Evolutionary conservation across 352 stramenopile species (phyloP).

Genomic region (Phytopythium cucurbitacearum): DNA sequence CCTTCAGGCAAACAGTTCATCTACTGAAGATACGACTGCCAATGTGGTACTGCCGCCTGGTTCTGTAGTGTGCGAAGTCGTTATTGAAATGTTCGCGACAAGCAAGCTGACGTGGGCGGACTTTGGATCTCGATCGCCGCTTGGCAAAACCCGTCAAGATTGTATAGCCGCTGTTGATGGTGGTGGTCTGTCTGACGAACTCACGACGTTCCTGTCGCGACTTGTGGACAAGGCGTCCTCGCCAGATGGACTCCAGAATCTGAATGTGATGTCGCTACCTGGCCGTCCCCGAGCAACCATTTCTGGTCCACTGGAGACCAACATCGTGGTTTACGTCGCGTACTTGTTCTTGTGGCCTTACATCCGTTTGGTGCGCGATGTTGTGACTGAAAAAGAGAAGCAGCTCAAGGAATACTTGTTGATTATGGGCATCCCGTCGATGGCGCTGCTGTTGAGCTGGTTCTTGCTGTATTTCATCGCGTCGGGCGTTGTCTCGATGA

Average conservation of each 20-base stretch:
- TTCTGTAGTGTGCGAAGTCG: slow-evolving; percentile 21
- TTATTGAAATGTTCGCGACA: slow-evolving; percentile 45
- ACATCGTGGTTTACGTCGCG: slow-evolving; percentile 67
- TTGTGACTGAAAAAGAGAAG: slow-evolving; percentile 90
- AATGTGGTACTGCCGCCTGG: slow-evolving; percentile 9
- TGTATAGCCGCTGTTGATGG: slow-evolving; percentile 26
- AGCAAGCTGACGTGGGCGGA: slow-evolving; percentile 38
- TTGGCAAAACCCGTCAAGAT: slow-evolving; percentile 19
- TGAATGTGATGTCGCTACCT: slow-evolving; percentile 35
- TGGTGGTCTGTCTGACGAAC: slow-evolving; percentile 12
- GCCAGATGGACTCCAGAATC: slow-evolving; percentile 32
- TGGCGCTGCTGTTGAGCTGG: slow-evolving; percentile 73
- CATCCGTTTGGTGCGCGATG: slow-evolving; percentile 73
- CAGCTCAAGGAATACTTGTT: slow-evolving; percentile 87
- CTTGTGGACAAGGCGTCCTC: slow-evolving; percentile 23
- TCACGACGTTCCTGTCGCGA: slow-evolving; percentile 30
- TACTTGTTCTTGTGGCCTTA: slow-evolving; percentile 88
- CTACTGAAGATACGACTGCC: background rate
- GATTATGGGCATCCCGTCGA: slow-evolving; percentile 83
- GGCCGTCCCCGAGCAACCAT: slow-evolving; percentile 37
- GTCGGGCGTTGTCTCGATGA: slow-evolving; percentile 33
- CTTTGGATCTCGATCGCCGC: slow-evolving; percentile 19
- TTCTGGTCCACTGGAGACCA: slow-evolving; percentile 41
- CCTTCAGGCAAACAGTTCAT: slow-evolving; percentile 19
- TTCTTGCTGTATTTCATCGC: slow-evolving; percentile 78